Conservation (phyloP, 2,329 filamentous ascomycete species). For the Ceratocystis eucalypticola region DNA sequence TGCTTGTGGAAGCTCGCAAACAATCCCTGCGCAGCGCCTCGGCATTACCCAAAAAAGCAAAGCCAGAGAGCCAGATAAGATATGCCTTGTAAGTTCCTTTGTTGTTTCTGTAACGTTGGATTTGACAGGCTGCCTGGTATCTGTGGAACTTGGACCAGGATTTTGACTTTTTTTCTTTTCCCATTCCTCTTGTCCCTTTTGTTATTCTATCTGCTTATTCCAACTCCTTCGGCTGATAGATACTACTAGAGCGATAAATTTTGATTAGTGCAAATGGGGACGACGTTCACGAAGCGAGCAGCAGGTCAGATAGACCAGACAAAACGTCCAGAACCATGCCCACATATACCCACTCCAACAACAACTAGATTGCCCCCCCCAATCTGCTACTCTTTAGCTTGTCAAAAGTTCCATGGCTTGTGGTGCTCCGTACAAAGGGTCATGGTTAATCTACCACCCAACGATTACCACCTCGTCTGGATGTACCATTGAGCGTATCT, state of each 20-base stretch:
- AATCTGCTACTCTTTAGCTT: neutral
- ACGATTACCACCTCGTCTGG: neutral
- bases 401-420: neutral
- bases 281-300: neutral
- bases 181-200: neutral
- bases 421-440: neutral
- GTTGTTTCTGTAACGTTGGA: conserved; percentile 5
- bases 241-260: neutral
- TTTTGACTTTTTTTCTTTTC: neutral
- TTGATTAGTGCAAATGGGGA: neutral
- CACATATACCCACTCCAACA: too few species aligned
- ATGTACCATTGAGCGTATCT: conserved; percentile 1
- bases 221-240: neutral
- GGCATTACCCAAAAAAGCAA: neutral
- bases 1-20: neutral
- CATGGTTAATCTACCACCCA: neutral
- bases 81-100: conserved; percentile 1
- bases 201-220: neutral
- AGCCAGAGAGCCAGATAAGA: neutral
- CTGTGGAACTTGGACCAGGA: neutral
- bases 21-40: neutral
- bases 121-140: neutral
- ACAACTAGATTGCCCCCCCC: too few species aligned
- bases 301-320: neutral
- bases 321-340: too few species aligned